A percentile compares a stretch with the other conserved stretches of the same genome.
Conservation (phyloP, 2,329 filamentous ascomycete genomes). For the Penicillium vulpinum region DNA sequence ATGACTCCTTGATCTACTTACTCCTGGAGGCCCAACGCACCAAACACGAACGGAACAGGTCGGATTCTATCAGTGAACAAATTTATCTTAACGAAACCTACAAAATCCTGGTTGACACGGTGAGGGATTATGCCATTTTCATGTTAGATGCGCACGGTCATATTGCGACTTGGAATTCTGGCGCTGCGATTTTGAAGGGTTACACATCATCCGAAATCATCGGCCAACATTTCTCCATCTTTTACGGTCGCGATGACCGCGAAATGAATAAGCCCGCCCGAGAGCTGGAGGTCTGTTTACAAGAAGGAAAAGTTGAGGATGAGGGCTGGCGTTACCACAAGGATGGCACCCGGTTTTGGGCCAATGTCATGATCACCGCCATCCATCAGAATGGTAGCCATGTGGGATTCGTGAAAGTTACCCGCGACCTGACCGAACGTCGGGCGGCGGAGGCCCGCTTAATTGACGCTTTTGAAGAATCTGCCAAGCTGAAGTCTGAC, state of each 20-base stretch:
- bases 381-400: slow-evolving; percentile 55
- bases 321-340: slow-evolving; percentile 62
- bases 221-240: slow-evolving; percentile 59
- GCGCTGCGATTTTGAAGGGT: slow-evolving; percentile 58
- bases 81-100: slow-evolving; percentile 56
- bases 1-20: slow-evolving; percentile 42
- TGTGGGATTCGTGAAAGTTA: slow-evolving; percentile 61
- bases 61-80: slow-evolving; percentile 39
- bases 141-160: slow-evolving; percentile 59
- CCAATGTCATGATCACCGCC: slow-evolving; percentile 60
- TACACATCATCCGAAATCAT: slow-evolving; percentile 57
- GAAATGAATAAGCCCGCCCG: slow-evolving; percentile 51
- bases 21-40: slow-evolving; percentile 46
- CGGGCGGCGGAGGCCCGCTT: slow-evolving; percentile 57
- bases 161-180: slow-evolving; percentile 60
- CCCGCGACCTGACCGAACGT: slow-evolving; percentile 58
- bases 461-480: slow-evolving; percentile 61
- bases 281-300: slow-evolving; percentile 55
- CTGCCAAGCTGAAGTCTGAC: slow-evolving; percentile 62
- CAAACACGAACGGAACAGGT: slow-evolving; percentile 29
- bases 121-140: slow-evolving; percentile 65
- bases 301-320: slow-evolving; percentile 58
- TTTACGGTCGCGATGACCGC: slow-evolving; percentile 57
- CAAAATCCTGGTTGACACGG: slow-evolving; percentile 61
- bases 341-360: slow-evolving; percentile 61